Evolutionary conservation across 768 basidiomycete species (phyloP).

Genomic region (Boletus vermiculosoides): DNA sequence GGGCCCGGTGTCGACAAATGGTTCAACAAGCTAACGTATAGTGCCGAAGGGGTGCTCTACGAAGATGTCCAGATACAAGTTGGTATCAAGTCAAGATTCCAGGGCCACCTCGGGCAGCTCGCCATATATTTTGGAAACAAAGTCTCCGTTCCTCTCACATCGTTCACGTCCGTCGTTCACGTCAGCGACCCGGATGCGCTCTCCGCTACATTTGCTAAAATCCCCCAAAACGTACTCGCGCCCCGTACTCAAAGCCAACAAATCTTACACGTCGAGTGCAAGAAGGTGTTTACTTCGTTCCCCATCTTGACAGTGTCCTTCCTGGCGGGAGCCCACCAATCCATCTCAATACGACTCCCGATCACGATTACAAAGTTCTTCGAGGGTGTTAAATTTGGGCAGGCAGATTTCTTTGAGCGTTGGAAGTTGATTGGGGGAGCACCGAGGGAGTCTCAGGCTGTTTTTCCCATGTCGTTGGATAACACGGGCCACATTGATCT

Average conservation of each 20-base stretch:
- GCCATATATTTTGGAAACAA: constrained; percentile 98
- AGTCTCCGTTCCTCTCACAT: constrained; percentile 79
- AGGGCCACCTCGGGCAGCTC: constrained; percentile 89
- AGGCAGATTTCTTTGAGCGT: constrained; percentile 91
- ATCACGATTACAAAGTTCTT: constrained; percentile 90
- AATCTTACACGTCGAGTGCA: constrained; percentile 92
- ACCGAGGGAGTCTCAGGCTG: constrained; percentile 84
- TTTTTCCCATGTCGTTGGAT: constrained; percentile 79
- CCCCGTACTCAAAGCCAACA: constrained; percentile 90
- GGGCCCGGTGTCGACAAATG: constrained; percentile 83
- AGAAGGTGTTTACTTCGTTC: constrained; percentile 70
- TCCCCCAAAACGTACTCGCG: constrained; percentile 78
- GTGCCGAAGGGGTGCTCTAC: constrained; percentile 85
- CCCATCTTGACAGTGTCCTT: constrained; percentile 88
- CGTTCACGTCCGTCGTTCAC: constrained; percentile 83
- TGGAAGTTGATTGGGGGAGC: constrained; percentile 98
- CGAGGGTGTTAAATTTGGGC: constrained; percentile 84
- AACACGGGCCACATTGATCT: constrained; percentile 71
- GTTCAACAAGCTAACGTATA: constrained; percentile 82
- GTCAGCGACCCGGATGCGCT: constrained; percentile 74
- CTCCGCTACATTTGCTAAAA: constrained; percentile 83
- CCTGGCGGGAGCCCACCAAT: constrained; percentile 88
- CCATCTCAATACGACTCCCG: constrained; percentile 79
- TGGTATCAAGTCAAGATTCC: constrained; percentile 94
- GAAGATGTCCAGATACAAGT: constrained; percentile 96